A percentile compares a stretch with the other conserved stretches of the same genome.
phyloP scores from a whole-genome alignment of 2,329 filamentous ascomycete species.

The Ophiostoma triangulosporum region DNA sequence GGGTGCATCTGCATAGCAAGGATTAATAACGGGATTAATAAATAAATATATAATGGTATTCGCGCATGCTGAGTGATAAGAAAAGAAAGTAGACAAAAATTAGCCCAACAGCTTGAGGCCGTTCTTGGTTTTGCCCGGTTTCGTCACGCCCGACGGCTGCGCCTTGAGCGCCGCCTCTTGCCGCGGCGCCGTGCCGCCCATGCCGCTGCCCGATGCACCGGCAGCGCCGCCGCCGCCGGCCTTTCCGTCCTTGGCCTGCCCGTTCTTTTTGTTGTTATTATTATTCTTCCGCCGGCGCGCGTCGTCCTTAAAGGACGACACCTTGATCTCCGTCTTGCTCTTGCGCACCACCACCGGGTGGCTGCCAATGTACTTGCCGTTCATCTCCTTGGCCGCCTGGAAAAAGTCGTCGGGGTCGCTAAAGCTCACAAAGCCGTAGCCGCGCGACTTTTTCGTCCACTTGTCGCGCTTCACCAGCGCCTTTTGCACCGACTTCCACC shows the following conservation, averaged over 20 bases:
- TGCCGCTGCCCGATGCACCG: constrained; percentile 17
- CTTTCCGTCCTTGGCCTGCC: constrained; percentile 19
- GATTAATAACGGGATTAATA: no score
- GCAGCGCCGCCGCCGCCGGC: constrained; percentile 22
- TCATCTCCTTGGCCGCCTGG: constrained; percentile 92
- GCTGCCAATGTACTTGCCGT: constrained; percentile 97
- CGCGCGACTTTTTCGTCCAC: constrained; percentile 88
- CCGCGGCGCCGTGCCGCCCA: constrained; percentile 17
- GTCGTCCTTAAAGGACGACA: constrained; percentile 53
- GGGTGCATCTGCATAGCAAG: not conserved
- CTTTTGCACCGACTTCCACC: constrained; percentile 80
- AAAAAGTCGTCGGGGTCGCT: constrained; percentile 93
- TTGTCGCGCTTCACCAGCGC: constrained; percentile 91
- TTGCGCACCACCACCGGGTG: constrained; percentile 82
- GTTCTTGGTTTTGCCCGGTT: constrained; percentile 55
- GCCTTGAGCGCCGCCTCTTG: constrained; percentile 38
- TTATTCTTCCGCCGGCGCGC: constrained; percentile 17
- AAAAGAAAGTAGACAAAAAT: constrained; percentile 12
- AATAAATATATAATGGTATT: no score
- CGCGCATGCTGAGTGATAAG: not conserved
- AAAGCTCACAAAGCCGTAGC: constrained; percentile 94
- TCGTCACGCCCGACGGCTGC: constrained; percentile 40
- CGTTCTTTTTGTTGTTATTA: constrained; percentile 35
- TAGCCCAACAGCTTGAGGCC: constrained; percentile 48
- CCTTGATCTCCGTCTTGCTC: constrained; percentile 82